Evolutionary conservation across 768 basidiomycete genomes (phyloP).

Genomic region (Tulasnella sp.): DNA sequence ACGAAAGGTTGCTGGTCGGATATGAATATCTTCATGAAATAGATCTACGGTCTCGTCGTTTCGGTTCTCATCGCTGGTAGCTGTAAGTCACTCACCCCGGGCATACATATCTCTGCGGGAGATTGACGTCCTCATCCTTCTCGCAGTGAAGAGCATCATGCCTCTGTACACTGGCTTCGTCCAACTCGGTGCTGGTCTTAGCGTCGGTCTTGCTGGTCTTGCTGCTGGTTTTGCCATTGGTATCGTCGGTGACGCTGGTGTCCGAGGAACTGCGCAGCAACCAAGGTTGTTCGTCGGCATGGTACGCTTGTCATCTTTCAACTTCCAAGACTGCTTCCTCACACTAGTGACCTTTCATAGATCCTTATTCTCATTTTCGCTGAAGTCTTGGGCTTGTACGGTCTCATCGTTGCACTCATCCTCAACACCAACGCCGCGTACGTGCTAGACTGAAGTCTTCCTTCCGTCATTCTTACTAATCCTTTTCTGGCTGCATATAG

Average conservation of each 20-base stretch:
- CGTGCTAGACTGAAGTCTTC: background rate
- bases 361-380: constrained; percentile 98
- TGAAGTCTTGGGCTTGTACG: constrained; percentile 83
- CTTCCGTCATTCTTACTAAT: background rate
- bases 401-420: constrained; percentile 89
- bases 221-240: constrained; percentile 97
- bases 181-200: constrained; percentile 86
- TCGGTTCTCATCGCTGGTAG: constrained; percentile 89
- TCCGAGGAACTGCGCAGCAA: constrained; percentile 94
- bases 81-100: constrained; percentile 43
- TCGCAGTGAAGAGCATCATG: constrained; percentile 60
- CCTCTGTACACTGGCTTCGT: constrained; percentile 88
- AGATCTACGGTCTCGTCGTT: constrained; percentile 98
- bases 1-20: background rate
- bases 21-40: background rate
- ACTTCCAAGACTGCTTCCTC: background rate
- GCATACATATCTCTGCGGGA: background rate
- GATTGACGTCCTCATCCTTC: background rate
- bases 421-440: constrained; percentile 65
- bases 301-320: constrained; percentile 35
- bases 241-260: constrained; percentile 98
- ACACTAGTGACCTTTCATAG: constrained; percentile 26
- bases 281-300: constrained; percentile 89
- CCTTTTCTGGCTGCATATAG: background rate
- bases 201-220: constrained; percentile 88